Evolutionary conservation across 208 protist genomes (phyloP).

Genomic region (Willaertia magna): DNA sequence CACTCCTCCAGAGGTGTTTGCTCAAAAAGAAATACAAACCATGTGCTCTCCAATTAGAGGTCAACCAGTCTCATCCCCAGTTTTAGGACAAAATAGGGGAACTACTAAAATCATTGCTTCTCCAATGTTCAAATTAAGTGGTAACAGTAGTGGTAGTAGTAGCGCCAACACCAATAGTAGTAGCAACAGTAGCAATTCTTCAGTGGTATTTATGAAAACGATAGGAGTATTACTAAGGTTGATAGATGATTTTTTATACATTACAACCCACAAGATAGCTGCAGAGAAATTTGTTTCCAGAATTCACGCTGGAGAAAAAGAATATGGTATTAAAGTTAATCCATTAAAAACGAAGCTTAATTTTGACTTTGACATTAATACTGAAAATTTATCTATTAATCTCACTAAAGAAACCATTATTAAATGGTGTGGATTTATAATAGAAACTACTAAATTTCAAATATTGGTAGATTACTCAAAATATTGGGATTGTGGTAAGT

Average conservation of each 20-base stretch:
- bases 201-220: background rate
- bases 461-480: background rate
- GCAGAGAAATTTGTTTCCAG: background rate
- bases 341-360: background rate
- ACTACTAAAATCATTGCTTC: too few relatives aligned
- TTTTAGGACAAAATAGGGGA: too few relatives aligned
- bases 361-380: background rate
- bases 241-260: conserved; percentile 5
- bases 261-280: background rate
- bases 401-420: background rate
- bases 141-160: background rate
- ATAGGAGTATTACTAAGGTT: background rate
- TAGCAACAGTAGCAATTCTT: background rate
- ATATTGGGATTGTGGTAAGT: background rate
- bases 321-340: background rate
- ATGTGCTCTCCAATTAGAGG: too few relatives aligned
- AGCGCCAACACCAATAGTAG: too few relatives aligned
- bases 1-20: too few relatives aligned
- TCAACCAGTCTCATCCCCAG: too few relatives aligned
- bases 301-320: background rate
- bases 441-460: background rate
- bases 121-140: background rate
- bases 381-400: background rate
- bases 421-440: background rate
- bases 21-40: too few relatives aligned